A percentile compares a stretch with the other conserved stretches of the same genome.
Conservation (phyloP, 208 protist genomes). For the Lotmaria passim region DNA sequence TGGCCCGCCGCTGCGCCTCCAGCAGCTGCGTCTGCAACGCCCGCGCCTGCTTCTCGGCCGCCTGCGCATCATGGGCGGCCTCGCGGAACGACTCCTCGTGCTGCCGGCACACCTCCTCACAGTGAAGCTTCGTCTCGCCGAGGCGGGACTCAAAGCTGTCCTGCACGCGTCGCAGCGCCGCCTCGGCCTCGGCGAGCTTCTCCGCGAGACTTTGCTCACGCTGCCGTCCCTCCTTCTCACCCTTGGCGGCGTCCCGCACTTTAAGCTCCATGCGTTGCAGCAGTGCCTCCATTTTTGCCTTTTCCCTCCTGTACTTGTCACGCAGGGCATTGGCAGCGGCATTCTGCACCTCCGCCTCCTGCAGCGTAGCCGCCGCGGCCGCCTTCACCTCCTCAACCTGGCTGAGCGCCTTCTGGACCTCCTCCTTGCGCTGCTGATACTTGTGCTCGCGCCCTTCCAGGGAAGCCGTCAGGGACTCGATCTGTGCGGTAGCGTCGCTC, state of each 20-base stretch:
- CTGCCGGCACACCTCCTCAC: constrained; percentile 39
- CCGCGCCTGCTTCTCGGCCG: constrained; percentile 27
- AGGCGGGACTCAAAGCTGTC: constrained; percentile 30
- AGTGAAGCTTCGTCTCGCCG: constrained; percentile 30
- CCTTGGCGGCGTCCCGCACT: constrained; percentile 32
- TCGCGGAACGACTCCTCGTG: constrained; percentile 39
- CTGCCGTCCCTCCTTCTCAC: constrained; percentile 47
- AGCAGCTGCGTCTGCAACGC: constrained; percentile 35
- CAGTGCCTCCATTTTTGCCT: constrained; percentile 61
- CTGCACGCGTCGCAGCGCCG: constrained; percentile 35
- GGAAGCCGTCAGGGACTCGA: constrained; percentile 29
- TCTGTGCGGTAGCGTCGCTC: constrained; percentile 19
- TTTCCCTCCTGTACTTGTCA: constrained; percentile 66
- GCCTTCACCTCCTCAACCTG: constrained; percentile 42
- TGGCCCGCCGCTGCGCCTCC: constrained; percentile 30
- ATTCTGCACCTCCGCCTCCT: constrained; percentile 41
- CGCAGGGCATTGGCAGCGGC: constrained; percentile 46
- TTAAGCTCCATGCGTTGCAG: constrained; percentile 54
- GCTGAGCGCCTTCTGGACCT: constrained; percentile 38
- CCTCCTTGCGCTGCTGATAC: constrained; percentile 49
- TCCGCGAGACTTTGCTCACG: constrained; percentile 34
- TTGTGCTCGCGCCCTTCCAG: constrained; percentile 45
- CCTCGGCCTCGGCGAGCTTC: constrained; percentile 37
- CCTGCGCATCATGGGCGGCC: constrained; percentile 30
- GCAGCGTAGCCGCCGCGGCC: constrained; percentile 30